Conservation (phyloP, 805 yeast species). For the Diddensiella transvaalensis region DNA sequence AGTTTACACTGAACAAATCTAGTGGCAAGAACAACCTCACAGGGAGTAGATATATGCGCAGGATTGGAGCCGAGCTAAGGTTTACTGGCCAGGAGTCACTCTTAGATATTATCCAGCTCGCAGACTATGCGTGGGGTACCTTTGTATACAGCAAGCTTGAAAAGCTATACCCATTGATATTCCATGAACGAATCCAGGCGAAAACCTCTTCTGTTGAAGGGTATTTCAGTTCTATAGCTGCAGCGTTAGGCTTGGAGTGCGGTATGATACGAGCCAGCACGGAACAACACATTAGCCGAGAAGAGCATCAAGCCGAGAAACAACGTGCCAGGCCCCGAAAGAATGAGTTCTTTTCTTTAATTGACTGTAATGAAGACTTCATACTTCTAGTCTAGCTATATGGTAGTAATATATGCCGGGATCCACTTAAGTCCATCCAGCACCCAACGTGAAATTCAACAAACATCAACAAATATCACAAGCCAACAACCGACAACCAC, state of each 20-base stretch:
- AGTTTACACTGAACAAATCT: background rate
- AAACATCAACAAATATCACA: background rate
- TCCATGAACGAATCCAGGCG: background rate
- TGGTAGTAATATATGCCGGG: too few relatives aligned
- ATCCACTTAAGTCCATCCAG: too few relatives aligned
- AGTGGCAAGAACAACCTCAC: background rate
- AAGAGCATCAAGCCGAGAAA: too few relatives aligned
- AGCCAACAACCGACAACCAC: too few relatives aligned
- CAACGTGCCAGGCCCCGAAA: too few relatives aligned
- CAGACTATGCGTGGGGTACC: constrained; percentile 17
- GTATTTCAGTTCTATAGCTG: background rate
- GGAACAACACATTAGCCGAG: background rate
- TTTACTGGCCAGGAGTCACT: background rate
- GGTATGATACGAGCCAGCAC: background rate
- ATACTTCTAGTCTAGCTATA: too few relatives aligned
- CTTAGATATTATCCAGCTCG: constrained; percentile 11
- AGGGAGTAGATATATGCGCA: background rate
- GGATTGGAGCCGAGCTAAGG: background rate
- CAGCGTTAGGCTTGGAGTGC: background rate
- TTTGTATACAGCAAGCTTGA: constrained; percentile 5
- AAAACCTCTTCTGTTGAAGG: background rate
- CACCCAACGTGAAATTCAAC: background rate
- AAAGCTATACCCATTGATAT: constrained; percentile 11
- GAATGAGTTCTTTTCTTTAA: too few relatives aligned
- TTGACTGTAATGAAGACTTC: too few relatives aligned